Base-by-base conservation (phyloP, 2,329 filamentous ascomycete genomes). In the Alternaria triticimaculans region DNA sequence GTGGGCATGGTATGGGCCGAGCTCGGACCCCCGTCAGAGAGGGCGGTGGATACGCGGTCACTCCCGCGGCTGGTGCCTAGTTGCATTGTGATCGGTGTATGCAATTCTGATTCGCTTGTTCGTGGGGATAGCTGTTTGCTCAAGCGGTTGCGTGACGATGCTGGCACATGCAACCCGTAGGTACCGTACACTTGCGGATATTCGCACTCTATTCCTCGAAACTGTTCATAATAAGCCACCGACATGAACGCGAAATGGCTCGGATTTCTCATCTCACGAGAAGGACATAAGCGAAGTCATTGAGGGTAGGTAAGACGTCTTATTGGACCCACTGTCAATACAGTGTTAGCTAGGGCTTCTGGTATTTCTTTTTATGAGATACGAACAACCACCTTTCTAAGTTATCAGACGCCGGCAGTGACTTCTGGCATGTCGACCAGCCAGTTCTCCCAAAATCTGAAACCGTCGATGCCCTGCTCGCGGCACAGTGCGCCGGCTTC, bases 391-490 rank as follows among this genome's bases (percentile, higher is more conserved):
- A 7, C 28, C 15, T 7, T 23, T 26, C 21, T 25, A 5, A 28
- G 15, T 21, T 1, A 57, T 48, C n/a, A 63, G 25, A 20, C 33
- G 18, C 23, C 21, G 10, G 54, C 21, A 58, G 43, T 46, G 3
- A 48, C 25, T 15, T 60, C 62, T 6, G 67, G 65, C 54, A 60
- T 64, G 4, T 67, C 72, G 18, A 75, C 66, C 30, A 82, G 72
- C 80, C 80, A 82, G 63, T 99, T 99, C 80, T 92, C 89, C 96
- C 96, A 99, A 80, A 97, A 99, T 73, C 91, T 91, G 50, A 97
- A 84, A 0, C 96, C 96, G 78, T 97, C 94, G 14, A 98, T 88
- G 5, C 93, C 91, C 73, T 97, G 94, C 78, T 99, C 96, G 51
- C 96, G 90, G 78, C 95, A 98, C 20, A 99, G 79, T 3, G 89